Evolutionary conservation across 257 asterid species (phyloP).

Genomic region (Gentiana macrophylla): DNA sequence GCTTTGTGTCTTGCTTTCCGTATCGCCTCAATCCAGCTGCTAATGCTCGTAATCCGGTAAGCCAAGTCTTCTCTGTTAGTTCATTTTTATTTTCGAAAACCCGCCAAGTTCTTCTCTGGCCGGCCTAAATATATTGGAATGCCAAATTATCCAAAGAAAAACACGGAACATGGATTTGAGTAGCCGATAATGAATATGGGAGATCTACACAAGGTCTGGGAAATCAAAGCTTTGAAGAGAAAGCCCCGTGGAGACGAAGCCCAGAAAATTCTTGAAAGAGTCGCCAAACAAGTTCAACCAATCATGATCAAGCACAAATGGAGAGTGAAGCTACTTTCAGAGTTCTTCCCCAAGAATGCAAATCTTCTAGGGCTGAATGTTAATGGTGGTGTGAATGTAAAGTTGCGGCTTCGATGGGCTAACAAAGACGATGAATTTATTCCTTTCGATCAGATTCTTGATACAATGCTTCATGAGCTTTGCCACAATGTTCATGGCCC

Average conservation of each 20-base stretch:
- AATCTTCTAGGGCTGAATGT: constrained; percentile 71
- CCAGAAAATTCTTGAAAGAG: constrained; percentile 44
- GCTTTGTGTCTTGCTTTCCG: constrained; percentile 85
- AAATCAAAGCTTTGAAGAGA: constrained; percentile 63
- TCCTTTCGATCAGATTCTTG: constrained; percentile 62
- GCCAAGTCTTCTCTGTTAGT: too few relatives aligned
- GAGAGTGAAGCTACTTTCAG: constrained; percentile 88
- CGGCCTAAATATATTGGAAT: too few relatives aligned
- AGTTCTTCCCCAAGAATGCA: constrained; percentile 59
- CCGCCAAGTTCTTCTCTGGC: not conserved
- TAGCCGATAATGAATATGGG: constrained; percentile 45
- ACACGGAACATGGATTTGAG: constrained; percentile 15
- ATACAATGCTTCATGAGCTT: constrained; percentile 96
- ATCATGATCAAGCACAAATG: constrained; percentile 85
- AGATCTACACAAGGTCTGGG: constrained; percentile 70
- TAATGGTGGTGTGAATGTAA: constrained; percentile 64
- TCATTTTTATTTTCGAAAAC: not conserved
- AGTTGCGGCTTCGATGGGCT: constrained; percentile 71
- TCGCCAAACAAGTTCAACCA: constrained; percentile 90
- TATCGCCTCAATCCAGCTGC: constrained; percentile 47
- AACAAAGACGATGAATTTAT: constrained; percentile 64
- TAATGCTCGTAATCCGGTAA: too few relatives aligned
- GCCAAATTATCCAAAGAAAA: too few relatives aligned
- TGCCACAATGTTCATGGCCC: constrained; percentile 86
- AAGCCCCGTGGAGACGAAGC: constrained; percentile 68